Evolutionary conservation across 352 stramenopile genomes (phyloP), one percentile per base, ranked within the genome.

Genomic region (Globisporangium radiosum): DNA sequence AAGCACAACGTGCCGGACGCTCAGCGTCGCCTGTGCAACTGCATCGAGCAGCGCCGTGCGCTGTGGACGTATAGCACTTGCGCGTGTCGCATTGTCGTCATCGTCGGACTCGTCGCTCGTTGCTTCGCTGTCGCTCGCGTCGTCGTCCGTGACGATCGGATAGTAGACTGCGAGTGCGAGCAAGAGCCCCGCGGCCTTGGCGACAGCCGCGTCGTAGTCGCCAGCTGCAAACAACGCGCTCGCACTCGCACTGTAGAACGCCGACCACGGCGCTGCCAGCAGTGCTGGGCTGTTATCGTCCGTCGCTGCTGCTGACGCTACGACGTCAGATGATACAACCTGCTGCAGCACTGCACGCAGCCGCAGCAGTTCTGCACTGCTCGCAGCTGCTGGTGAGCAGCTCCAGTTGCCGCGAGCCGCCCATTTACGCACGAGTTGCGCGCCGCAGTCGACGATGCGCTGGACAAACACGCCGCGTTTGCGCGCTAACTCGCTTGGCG

Each of bases 161-260:
- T 78, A 89, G 38, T 76, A 71, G 25, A 89, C 59, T 3, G 73
- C 75, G 53, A 89, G 65, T 36, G 72, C 58, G 25, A 85, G 54
- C 40, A 85, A 42, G 3, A 60, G 56, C 1, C 75, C 79, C 53
- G 76, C 85, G 9, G 86, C 64, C 57, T 78, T 76, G 42, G 79
- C 79, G 44, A 82, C 63, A 44, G 84, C 76, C 3, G 64, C 62
- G 15, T 77, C 65, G 42, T 75, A 77, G 53, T 68, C 59, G 9
- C 70, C 45, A 45, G 72, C 63, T 45, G 63, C 56, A 33, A 78
- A 55, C 37, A 64, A 19, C 40, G 72, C 66, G 54, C 57, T 72
- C 37, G 72, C 63, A 38, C 64, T 57, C 14, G 76, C 76, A 17
- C 67, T 70, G 60, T 81, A 87, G 71, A 87, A 89, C 51, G 64